Evolutionary conservation across 768 basidiomycete genomes (phyloP).

Genomic region (Amanita jacksonii): DNA sequence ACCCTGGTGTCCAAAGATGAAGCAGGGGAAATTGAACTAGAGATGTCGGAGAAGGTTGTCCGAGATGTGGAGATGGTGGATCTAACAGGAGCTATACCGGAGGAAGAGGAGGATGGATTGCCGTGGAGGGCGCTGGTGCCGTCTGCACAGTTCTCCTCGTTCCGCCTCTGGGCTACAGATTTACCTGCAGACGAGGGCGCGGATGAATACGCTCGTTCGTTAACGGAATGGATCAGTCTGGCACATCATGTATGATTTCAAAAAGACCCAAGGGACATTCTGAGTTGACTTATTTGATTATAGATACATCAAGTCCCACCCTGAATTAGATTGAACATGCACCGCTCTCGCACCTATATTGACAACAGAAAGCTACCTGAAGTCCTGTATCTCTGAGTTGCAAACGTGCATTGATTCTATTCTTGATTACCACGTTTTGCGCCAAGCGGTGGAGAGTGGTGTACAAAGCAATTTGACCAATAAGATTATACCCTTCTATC

Average conservation of each 20-base stretch:
- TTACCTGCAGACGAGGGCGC: constrained; percentile 54
- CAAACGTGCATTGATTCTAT: no score
- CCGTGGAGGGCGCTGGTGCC: constrained; percentile 32
- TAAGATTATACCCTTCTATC: no score
- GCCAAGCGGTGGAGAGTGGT: no score
- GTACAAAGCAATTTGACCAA: no score
- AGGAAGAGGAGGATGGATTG: constrained; percentile 16
- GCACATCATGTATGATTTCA: constrained; percentile 49
- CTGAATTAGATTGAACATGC: no score
- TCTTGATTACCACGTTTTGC: no score
- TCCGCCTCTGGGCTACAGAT: constrained; percentile 74
- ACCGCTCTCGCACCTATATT: no score
- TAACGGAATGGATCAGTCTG: constrained; percentile 64
- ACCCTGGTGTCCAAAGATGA: constrained; percentile 15
- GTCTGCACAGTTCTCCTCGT: constrained; percentile 47
- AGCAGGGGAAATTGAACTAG: constrained; percentile 15
- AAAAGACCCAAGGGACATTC: background rate
- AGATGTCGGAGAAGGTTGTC: constrained; percentile 15
- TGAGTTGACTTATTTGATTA: constrained; percentile 1
- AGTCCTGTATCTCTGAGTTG: no score
- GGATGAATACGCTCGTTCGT: constrained; percentile 62
- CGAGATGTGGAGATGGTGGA: constrained; percentile 18
- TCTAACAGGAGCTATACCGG: constrained; percentile 15
- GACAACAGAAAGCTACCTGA: no score
- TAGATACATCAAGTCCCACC: constrained; percentile 16